Percentiles rank a stretch among this genome's conserved stretches.
phyloP scores from a whole-genome alignment of 2,329 filamentous ascomycete genomes.

The Xylaria polymorpha region DNA sequence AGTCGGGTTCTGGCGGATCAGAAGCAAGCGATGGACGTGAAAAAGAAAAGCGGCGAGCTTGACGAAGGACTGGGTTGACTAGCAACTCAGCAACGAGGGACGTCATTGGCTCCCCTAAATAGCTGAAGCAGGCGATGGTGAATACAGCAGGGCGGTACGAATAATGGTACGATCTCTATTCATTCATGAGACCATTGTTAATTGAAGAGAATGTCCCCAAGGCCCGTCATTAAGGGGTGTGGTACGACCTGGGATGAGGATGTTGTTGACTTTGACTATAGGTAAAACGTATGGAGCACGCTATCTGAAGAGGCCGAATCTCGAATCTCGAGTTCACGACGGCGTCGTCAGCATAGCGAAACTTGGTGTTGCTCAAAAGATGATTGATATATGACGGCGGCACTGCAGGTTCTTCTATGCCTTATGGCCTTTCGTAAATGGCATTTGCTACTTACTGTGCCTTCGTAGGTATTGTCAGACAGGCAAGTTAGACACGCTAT shows the following conservation, averaged over 20 bases:
- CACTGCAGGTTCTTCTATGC: background rate
- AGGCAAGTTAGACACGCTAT: background rate
- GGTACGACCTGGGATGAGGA: constrained; percentile 16
- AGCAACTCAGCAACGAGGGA: constrained; percentile 73
- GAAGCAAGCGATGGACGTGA: constrained; percentile 56
- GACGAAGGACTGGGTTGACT: constrained; percentile 73
- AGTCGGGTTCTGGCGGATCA: constrained; percentile 51
- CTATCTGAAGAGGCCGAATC: background rate
- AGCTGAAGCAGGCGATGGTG: constrained; percentile 10
- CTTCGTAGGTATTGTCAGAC: background rate
- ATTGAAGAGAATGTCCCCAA: constrained; percentile 20
- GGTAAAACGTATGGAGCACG: constrained; percentile 5
- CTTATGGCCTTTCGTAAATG: background rate
- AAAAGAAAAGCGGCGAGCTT: constrained; percentile 71
- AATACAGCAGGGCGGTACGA: constrained; percentile 14
- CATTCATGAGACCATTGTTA: constrained; percentile 40
- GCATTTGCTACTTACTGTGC: background rate
- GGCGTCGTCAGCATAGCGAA: background rate
- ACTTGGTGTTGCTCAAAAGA: background rate
- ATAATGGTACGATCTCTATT: constrained; percentile 38
- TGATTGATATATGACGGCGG: background rate
- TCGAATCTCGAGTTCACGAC: background rate
- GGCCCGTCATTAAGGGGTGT: constrained; percentile 21
- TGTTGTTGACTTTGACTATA: background rate
- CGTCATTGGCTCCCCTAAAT: constrained; percentile 59